Conservation (phyloP, 1,284 basidiomycete genomes). For the Schizopora paradoxa region DNA sequence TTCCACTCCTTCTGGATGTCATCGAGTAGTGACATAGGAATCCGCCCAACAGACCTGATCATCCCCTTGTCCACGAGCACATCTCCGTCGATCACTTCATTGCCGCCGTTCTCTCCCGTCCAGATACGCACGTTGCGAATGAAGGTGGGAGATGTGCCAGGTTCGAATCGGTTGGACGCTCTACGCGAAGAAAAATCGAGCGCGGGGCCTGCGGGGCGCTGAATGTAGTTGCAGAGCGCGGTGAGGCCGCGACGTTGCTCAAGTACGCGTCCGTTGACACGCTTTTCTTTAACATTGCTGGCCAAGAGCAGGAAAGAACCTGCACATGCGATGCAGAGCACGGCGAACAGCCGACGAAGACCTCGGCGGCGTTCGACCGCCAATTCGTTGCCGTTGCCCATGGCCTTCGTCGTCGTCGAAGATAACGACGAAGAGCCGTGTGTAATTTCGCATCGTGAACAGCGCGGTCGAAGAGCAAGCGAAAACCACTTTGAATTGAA, state of each 20-base stretch:
- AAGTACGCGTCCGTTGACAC: neutral
- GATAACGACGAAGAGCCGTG: neutral
- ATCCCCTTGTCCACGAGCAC: slow-evolving; percentile 50
- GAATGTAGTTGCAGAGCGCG: slow-evolving; percentile 37
- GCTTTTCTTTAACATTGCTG: neutral
- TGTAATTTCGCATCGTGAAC: too few relatives aligned
- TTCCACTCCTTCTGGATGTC: slow-evolving; percentile 27
- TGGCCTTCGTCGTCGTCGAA: neutral
- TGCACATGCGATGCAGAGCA: neutral
- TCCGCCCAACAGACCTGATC: slow-evolving; percentile 44
- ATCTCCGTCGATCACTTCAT: slow-evolving; percentile 45
- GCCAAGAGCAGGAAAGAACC: neutral
- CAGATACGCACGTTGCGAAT: slow-evolving; percentile 61
- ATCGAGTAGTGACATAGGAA: slow-evolving; percentile 25
- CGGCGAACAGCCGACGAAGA: neutral
- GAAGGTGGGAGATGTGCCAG: slow-evolving; percentile 51
- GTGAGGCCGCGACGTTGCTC: slow-evolving; percentile 19
- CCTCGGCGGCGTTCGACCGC: neutral
- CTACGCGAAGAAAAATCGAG: slow-evolving; percentile 43
- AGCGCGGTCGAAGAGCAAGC: too few relatives aligned
- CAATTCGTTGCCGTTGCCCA: neutral
- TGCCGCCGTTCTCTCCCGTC: slow-evolving; percentile 54
- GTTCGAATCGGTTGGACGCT: slow-evolving; percentile 63
- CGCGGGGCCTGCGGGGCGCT: slow-evolving; percentile 37
- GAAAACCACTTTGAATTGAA: too few relatives aligned